Base-by-base conservation (phyloP, 176 grass and related monocot species). In the Rhynchospora pubera region DNA sequence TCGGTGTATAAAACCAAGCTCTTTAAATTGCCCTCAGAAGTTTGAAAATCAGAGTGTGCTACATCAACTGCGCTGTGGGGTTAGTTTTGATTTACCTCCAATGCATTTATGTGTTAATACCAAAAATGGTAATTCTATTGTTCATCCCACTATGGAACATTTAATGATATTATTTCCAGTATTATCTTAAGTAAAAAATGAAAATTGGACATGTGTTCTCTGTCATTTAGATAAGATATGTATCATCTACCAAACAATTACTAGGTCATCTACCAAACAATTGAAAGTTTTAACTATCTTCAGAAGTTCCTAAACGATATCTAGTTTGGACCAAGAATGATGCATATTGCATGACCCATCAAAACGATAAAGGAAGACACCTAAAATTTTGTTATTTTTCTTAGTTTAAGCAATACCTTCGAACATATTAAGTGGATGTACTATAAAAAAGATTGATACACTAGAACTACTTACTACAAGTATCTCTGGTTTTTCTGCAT, bases 11-110 rank as follows among this genome's bases (percentile, higher is more conserved):
- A 97, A 97, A 70, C 93, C 93, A 81, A 97, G 91, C 81, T 89
- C 91, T 87, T 46, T 87, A 50, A 97, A 93, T 81, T 80, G 77
- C 79, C 91, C 93, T 62, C 93, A 91, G 64, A 93, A 90, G 57
- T 93, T 97, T 86, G 93, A 97, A 64, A 93, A 97, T 86, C 63
- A 81, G 51, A 93, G 93, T 86, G 93, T 97, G 26, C 89, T 97
- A n/a, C 93, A 97, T 82, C 93, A 97, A 83, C 86, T 97, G 50
- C 85, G 84, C 34, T 91, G 89, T 71, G 93, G 93, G 87, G 93
- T 97, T 56, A 93, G 91, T 96, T 75, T 76, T 30, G 79, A 89
- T 73, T 61, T 62, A 51, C 6, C 71, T 75, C 47, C 71, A 53
- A 53, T 30, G 32, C 7, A 0, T 66, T 39, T 68, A 15, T 43